phyloP scores from a whole-genome alignment of 1,284 basidiomycete species.

The Boletellus deceptivus region DNA sequence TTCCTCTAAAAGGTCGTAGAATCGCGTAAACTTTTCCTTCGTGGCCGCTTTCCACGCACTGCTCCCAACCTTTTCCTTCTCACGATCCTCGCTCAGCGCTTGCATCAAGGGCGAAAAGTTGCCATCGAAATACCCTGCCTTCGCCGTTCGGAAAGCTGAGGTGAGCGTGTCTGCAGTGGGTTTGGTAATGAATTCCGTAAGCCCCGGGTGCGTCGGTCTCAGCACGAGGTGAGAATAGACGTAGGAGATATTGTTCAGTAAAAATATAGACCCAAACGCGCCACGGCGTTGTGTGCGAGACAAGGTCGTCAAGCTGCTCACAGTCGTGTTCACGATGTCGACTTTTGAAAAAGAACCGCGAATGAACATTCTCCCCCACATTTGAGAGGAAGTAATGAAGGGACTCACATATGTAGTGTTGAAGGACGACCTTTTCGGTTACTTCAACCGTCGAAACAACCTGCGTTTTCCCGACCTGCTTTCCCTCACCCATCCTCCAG shows the following conservation, averaged over 20 bases:
- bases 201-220: constrained; percentile 44
- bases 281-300: constrained; percentile 63
- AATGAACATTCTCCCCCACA: background rate
- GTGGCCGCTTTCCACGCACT: constrained; percentile 51
- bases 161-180: constrained; percentile 60
- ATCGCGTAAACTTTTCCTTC: constrained; percentile 56
- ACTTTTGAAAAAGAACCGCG: background rate
- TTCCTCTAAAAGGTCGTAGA: constrained; percentile 72
- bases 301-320: constrained; percentile 58
- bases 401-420: constrained; percentile 69
- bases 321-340: constrained; percentile 30
- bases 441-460: constrained; percentile 45
- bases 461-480: constrained; percentile 52
- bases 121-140: constrained; percentile 77
- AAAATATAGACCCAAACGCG: constrained; percentile 68
- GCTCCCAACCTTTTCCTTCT: constrained; percentile 52
- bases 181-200: constrained; percentile 53
- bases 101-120: constrained; percentile 77
- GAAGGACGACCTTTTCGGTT: constrained; percentile 59
- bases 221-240: constrained; percentile 58
- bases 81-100: constrained; percentile 61
- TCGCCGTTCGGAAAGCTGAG: constrained; percentile 71
- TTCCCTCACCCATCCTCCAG: constrained; percentile 84
- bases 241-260: constrained; percentile 75
- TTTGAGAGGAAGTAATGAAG: background rate